Conservation (phyloP, 192 early-diverging fungal genomes). For the Coemansia sp. region DNA sequence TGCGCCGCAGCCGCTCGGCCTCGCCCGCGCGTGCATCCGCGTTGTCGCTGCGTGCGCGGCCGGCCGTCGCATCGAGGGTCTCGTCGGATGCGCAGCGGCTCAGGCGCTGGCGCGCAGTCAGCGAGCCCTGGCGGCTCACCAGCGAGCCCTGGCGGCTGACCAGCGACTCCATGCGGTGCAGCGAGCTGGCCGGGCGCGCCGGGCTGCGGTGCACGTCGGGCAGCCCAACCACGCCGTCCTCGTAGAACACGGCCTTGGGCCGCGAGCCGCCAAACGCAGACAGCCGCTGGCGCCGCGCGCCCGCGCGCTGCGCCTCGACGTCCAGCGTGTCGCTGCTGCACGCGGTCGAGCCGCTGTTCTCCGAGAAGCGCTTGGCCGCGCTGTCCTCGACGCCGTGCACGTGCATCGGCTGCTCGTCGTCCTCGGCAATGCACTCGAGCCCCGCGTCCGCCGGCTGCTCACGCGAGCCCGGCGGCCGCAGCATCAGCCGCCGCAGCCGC, state of each 20-base stretch:
- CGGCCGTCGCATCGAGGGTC: constrained; percentile 14
- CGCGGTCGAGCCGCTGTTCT: constrained; percentile 49
- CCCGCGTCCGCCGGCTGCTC: constrained; percentile 11
- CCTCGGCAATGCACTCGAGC: constrained; percentile 37
- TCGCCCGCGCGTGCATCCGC: too few species aligned
- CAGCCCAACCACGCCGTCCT: constrained; percentile 4
- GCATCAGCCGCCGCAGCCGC: constrained; percentile 32
- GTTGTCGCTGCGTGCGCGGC: not conserved
- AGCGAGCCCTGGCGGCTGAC: not conserved
- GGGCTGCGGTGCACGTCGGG: not conserved
- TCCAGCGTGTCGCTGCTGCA: constrained; percentile 32
- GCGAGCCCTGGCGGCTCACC: not conserved
- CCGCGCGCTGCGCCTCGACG: not conserved
- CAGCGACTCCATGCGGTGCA: not conserved
- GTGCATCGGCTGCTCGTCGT: constrained; percentile 29
- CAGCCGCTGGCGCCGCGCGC: constrained; percentile 1
- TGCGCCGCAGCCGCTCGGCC: constrained; percentile 19
- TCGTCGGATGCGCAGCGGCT: constrained; percentile 29
- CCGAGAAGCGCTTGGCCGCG: constrained; percentile 42
- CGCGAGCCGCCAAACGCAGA: constrained; percentile 4
- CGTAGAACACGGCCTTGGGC: constrained; percentile 20
- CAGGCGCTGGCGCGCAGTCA: constrained; percentile 2
- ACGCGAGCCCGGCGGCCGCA: constrained; percentile 4
- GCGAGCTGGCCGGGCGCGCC: not conserved
- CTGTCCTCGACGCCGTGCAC: not conserved